Evolutionary conservation across 257 asterid genomes (phyloP).

Genomic region (Paulownia fortunei): DNA sequence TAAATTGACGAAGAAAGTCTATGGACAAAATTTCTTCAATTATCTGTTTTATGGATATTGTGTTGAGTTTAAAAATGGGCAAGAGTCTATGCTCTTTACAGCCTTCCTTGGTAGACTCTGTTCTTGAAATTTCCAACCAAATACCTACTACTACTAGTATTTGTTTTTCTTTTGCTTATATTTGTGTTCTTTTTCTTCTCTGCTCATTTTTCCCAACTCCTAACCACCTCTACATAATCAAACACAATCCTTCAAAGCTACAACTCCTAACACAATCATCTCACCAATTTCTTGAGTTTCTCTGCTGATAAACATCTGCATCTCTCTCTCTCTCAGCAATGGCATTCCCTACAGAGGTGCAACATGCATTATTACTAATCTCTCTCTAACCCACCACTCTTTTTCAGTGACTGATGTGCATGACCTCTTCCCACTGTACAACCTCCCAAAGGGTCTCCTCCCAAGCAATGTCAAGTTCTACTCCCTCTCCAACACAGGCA

Average conservation of each 20-base stretch:
- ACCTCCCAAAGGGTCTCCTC: conserved; percentile 57
- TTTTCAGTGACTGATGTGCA: conserved; percentile 42
- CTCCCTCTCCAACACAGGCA: conserved; percentile 43
- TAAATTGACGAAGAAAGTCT: no score
- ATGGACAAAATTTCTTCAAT: no score
- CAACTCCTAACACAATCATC: conserved; percentile 1
- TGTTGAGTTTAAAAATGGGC: no score
- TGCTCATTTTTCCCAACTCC: neutral
- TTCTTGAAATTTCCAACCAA: neutral
- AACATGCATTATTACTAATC: conserved; percentile 26
- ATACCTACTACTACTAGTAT: no score
- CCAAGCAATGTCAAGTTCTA: conserved; percentile 50
- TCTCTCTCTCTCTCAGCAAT: conserved; percentile 12
- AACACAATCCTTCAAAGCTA: conserved; percentile 24
- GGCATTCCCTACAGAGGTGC: conserved; percentile 35
- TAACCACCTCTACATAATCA: conserved; percentile 12
- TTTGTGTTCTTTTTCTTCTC: neutral
- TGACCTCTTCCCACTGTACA: conserved; percentile 50
- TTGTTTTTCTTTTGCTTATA: neutral
- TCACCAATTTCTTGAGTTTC: neutral
- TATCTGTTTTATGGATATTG: no score
- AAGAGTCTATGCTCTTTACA: no score
- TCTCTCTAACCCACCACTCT: conserved; percentile 31
- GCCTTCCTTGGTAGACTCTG: no score
- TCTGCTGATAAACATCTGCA: neutral